Evolutionary conservation across 306 rosid genomes (phyloP), one percentile per base, ranked within the genome.

Genomic region (Rubus idaeus): DNA sequence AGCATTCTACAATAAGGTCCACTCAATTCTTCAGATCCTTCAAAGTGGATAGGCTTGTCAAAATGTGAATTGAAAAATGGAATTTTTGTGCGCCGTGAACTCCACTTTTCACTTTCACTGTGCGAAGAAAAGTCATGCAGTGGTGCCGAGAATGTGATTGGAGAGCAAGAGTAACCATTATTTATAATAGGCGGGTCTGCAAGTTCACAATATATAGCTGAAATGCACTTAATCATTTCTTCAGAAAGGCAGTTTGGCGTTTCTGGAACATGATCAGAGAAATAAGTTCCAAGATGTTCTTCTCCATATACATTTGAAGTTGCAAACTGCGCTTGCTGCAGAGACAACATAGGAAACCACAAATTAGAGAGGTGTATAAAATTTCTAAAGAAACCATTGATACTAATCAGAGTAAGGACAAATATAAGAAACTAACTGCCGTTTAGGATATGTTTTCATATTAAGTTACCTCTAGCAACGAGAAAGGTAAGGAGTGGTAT

Each of bases 401-500:
- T 47, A 49, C 35, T 61, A 60, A 69, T 51, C 53, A 45, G 23
- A 23, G 37, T 16, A 20, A 44, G 52, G 53, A 63, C 14, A 68
- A 42, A 74, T 17, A 26, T 18, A 68, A 63, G 50, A 55, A 78
- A 56, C 8, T 47, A 57, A 44, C 45, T 57, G 61, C 6, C 5
- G 20, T 49, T 41, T 21, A 71, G 40, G 46, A 41, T 17, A 70
- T 68, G 44, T 51, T 52, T 18, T 30, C n/a, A 37, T 13, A 11
- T 56, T 21, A 58, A 75, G 71, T 82, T 84, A 90, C 98, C 96
- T 95, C 96, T 60, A 95, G 84, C 96, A 92, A 88, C 30, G 87
- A 87, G 89, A 95, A 88, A 69, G 98, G 98, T 60, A 95, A 84
- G 75, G 98, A 95, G 88, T 87, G 97, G 84, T 87, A 95, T 5